Conservation (phyloP, 805 yeast genomes). For the Suhomyces tanzawaensis region DNA sequence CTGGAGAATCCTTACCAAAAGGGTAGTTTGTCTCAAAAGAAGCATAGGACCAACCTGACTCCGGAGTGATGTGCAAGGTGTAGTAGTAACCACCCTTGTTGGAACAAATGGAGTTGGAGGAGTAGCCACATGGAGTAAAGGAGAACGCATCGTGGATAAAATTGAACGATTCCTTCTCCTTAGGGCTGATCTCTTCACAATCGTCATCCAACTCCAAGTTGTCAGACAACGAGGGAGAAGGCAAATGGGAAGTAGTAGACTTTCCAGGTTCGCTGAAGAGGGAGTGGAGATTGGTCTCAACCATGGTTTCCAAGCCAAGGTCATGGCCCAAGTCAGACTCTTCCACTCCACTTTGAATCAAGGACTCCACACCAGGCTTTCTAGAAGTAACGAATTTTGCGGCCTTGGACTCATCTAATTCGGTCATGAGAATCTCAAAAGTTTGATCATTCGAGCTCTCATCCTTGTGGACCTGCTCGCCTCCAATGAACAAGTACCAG, state of each 20-base stretch:
- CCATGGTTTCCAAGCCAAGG: conserved; percentile 68
- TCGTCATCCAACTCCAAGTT: conserved; percentile 22
- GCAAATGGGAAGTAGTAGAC: conserved; percentile 19
- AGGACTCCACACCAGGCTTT: conserved; percentile 39
- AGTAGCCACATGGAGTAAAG: conserved; percentile 92
- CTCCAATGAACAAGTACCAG: conserved; percentile 84
- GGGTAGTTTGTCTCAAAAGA: conserved; percentile 89
- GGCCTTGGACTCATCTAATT: conserved; percentile 57
- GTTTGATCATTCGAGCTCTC: conserved; percentile 55
- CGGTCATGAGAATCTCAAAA: conserved; percentile 89
- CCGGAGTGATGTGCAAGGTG: conserved; percentile 94
- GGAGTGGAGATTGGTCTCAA: conserved; percentile 57
- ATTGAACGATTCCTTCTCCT: conserved; percentile 7
- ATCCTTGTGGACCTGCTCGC: conserved; percentile 19
- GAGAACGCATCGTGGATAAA: conserved; percentile 82
- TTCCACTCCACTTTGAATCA: conserved; percentile 41
- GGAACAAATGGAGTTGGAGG: conserved; percentile 76
- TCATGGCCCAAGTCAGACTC: conserved; percentile 77
- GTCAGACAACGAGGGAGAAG: conserved; percentile 34
- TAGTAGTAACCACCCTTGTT: conserved; percentile 51
- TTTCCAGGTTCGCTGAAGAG: conserved; percentile 23
- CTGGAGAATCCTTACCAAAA: conserved; percentile 33
- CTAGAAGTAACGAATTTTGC: conserved; percentile 58
- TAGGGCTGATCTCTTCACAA: conserved; percentile 3
- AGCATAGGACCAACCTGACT: conserved; percentile 91